phyloP scores from a whole-genome alignment of 306 rosid species.

The Prunus campanulata region DNA sequence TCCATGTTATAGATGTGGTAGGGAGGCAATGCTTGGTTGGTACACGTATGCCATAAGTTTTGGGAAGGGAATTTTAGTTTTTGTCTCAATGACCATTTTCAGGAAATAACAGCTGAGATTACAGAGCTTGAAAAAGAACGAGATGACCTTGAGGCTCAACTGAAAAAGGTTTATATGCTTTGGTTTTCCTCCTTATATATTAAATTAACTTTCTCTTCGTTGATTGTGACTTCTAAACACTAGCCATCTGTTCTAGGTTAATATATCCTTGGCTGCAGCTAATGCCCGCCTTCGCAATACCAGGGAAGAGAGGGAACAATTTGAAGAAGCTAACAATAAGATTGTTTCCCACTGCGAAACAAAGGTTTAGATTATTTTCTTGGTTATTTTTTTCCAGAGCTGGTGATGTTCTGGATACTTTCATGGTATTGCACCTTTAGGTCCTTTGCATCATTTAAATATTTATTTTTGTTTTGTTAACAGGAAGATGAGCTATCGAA shows the following conservation, averaged over 20 bases:
- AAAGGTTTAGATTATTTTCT: constrained; percentile 47
- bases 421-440: background rate
- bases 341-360: constrained; percentile 78
- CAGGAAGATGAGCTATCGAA: constrained; percentile 89
- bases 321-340: constrained; percentile 94
- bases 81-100: constrained; percentile 32
- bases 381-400: background rate
- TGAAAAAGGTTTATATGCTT: constrained; percentile 61
- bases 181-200: background rate
- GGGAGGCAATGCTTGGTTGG: constrained; percentile 9
- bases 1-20: background rate
- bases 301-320: constrained; percentile 94
- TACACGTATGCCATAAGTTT: background rate
- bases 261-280: constrained; percentile 83
- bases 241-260: constrained; percentile 53
- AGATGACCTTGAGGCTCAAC: constrained; percentile 84
- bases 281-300: constrained; percentile 77
- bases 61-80: constrained; percentile 17
- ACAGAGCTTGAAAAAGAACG: constrained; percentile 75
- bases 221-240: constrained; percentile 22
- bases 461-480: constrained; percentile 16
- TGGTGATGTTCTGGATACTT: constrained; percentile 1
- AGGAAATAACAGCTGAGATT: constrained; percentile 77
- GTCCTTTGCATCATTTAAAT: constrained; percentile 1
- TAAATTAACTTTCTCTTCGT: background rate